Base-by-base conservation (phyloP, 2,329 filamentous ascomycete species). In the Xylaria sp. region DNA sequence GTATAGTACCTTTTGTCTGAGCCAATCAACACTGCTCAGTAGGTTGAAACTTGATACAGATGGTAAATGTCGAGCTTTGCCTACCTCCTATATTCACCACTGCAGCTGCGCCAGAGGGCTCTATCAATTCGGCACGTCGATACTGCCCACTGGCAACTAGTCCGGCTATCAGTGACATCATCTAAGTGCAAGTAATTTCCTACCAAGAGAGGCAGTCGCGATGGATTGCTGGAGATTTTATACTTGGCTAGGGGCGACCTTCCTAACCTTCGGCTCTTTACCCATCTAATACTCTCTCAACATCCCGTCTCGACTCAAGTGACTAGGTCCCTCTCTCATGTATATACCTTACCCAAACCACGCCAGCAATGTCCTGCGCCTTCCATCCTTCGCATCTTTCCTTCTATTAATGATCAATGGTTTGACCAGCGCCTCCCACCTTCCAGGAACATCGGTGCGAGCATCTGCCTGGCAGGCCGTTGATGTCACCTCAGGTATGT, bases 121-220 rank as follows among this genome's bases (percentile, higher is more conserved):
- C 4, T n/a, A 2, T 46, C 7, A 7, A 46, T 46, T 18, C 1
- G 6, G 41, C 18, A 46, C 15, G 6, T 46, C 6, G 41, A 46
- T 7, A 7, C n/a, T 8, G 15, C 52, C 6, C 34, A n/a, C 52
- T 20, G 28, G 51, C 18, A 37, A 55, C 52, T 37, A 15, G 18
- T 5, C 18, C 28, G 28, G 25, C 10, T 9, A 37, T 37, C 15
- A 34, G 15, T 18, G 13, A 31, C 4, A n/a, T 28, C n/a, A 48
- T 48, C 28, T 28, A 28, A 3, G 9, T 37, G 34, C 34, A 37
- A 37, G 34, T 37, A 37, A 37, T 37, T 28, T 28, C 5, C 5
- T 48, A 48, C 23, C 52, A 18, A 20, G n/a, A 37, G n/a, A 9
- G 52, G 52, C 18, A 55, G 52, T 55, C 52, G 28, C n/a, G 52